These are phyloP conservation scores for Rauvolfia tetraphylla DNA, from an alignment of 257 asterid species.

Conservation along the genomic window DNA sequence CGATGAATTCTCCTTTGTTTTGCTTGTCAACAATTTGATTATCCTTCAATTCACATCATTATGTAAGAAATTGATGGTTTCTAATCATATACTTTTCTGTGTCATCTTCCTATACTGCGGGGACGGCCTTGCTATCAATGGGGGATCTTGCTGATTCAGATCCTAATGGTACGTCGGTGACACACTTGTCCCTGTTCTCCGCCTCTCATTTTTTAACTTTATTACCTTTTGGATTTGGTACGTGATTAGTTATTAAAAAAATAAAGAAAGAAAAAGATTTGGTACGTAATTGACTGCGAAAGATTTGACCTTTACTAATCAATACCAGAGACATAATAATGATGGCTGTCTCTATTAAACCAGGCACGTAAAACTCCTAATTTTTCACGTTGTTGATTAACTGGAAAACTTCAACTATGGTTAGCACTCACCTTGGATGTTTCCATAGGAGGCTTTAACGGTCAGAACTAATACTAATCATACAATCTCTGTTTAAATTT, in stretches of 20 bases:
- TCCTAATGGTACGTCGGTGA: slow-evolving; percentile 58
- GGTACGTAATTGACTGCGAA: not conserved
- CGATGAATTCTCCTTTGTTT: not conserved
- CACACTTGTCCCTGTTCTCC: not conserved
- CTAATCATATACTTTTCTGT: not conserved
- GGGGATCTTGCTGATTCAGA: slow-evolving; percentile 38
- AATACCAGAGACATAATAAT: not conserved
- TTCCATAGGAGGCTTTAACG: not conserved
- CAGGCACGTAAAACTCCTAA: too few species aligned
- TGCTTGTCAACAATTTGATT: not conserved
- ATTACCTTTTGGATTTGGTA: not conserved
- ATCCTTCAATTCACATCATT: not conserved
- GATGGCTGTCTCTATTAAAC: not conserved
- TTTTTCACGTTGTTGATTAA: not conserved
- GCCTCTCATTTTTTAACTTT: not conserved
- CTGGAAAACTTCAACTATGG: not conserved
- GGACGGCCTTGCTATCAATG: slow-evolving; percentile 29
- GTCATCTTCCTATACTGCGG: slow-evolving; percentile 4
- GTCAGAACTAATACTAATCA: not conserved
- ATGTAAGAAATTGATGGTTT: not conserved
- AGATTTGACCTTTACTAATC: not conserved
- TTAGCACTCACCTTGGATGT: not conserved
- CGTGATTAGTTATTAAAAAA: too few species aligned
- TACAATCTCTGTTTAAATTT: not conserved
- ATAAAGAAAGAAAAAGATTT: too few species aligned